Conservation (phyloP, 2,329 filamentous ascomycete species). For the Dothistroma pini region DNA sequence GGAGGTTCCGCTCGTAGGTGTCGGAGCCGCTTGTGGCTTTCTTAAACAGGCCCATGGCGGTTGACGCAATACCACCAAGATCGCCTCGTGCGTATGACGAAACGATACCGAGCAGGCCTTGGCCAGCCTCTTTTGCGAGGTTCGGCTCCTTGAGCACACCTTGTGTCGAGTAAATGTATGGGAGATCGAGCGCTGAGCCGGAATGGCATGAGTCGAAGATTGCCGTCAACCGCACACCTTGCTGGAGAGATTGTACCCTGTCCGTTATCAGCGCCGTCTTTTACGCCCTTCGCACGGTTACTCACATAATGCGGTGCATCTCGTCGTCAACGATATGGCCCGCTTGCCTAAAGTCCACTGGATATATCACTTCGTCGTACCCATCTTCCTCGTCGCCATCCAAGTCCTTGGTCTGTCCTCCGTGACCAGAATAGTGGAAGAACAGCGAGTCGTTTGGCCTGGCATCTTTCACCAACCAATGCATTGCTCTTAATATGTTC, state of each 20-base stretch:
- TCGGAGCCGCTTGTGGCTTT: slow-evolving; percentile 77
- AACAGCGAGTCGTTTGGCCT: slow-evolving; percentile 90
- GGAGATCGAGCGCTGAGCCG: slow-evolving; percentile 71
- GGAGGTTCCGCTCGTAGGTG: slow-evolving; percentile 72
- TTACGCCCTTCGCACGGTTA: neutral
- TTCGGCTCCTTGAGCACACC: slow-evolving; percentile 78
- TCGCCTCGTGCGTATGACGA: slow-evolving; percentile 80
- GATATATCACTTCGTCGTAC: slow-evolving; percentile 80
- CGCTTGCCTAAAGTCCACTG: slow-evolving; percentile 73
- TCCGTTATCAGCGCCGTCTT: slow-evolving; percentile 17
- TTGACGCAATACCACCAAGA: slow-evolving; percentile 72
- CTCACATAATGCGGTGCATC: slow-evolving; percentile 68
- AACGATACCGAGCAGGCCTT: slow-evolving; percentile 67
- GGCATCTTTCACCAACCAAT: slow-evolving; percentile 95
- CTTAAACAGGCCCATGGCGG: slow-evolving; percentile 82
- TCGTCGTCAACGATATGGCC: slow-evolving; percentile 82
- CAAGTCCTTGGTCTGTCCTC: slow-evolving; percentile 74
- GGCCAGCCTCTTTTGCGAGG: slow-evolving; percentile 72
- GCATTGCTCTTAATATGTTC: slow-evolving; percentile 93
- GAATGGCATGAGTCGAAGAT: slow-evolving; percentile 83
- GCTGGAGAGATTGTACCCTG: slow-evolving; percentile 66
- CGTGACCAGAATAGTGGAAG: slow-evolving; percentile 92
- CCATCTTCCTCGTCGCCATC: slow-evolving; percentile 80
- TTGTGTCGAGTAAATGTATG: slow-evolving; percentile 77
- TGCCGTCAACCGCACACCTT: slow-evolving; percentile 78